phyloP scores from a whole-genome alignment of 2,329 filamentous ascomycete genomes.

The Aspergillus aculeatinus region DNA sequence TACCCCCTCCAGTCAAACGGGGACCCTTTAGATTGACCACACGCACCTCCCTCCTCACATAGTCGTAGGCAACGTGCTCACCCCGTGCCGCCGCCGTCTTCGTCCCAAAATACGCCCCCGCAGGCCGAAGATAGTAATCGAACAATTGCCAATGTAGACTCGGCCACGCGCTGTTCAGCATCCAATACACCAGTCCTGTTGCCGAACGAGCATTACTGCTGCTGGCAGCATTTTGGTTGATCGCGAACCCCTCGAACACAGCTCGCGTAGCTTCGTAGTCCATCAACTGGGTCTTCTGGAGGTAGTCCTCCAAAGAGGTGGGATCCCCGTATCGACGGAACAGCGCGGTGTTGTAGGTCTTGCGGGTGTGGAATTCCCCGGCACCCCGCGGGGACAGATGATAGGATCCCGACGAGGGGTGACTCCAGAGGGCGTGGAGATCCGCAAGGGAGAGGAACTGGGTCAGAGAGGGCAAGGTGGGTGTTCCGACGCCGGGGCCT shows the following conservation, averaged over 20 bases:
- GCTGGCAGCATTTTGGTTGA: slow-evolving; percentile 45
- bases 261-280: slow-evolving; percentile 65
- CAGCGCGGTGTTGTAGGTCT: slow-evolving; percentile 59
- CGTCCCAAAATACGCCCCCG: slow-evolving; percentile 60
- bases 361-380: slow-evolving; percentile 57
- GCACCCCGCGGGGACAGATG: slow-evolving; percentile 58
- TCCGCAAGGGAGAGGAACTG: slow-evolving; percentile 55
- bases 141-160: slow-evolving; percentile 65
- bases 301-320: slow-evolving; percentile 55
- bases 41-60: slow-evolving; percentile 47
- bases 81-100: slow-evolving; percentile 50
- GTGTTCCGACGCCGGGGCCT: slow-evolving; percentile 62
- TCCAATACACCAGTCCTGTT: slow-evolving; percentile 66
- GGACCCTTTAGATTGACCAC: slow-evolving; percentile 54
- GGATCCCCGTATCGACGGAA: slow-evolving; percentile 55
- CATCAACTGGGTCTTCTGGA: slow-evolving; percentile 60
- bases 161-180: slow-evolving; percentile 66
- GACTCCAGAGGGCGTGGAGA: slow-evolving; percentile 57
- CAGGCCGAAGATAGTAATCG: slow-evolving; percentile 61
- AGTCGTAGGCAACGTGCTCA: slow-evolving; percentile 60
- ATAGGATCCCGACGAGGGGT: slow-evolving; percentile 54
- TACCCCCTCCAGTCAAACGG: slow-evolving; percentile 13
- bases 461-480: slow-evolving; percentile 54
- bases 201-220: slow-evolving; percentile 46
- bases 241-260: slow-evolving; percentile 58